These are phyloP conservation scores for Zychaea mexicana DNA, from an alignment of 371 early-diverging fungal genomes.

Conservation along the genomic window DNA sequence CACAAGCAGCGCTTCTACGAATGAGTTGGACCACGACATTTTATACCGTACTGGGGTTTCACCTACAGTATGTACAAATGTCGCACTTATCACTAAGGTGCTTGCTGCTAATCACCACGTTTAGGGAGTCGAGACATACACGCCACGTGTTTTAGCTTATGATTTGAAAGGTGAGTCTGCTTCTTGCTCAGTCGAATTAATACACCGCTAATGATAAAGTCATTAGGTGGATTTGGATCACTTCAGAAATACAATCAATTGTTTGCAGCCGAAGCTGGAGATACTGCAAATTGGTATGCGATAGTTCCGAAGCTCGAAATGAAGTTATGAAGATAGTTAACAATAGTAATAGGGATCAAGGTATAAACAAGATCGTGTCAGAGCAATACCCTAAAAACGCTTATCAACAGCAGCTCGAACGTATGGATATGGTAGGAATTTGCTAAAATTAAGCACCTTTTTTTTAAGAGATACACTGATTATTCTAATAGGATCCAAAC, in stretches of 20 bases:
- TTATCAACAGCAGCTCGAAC: conserved; percentile 59
- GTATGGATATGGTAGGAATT: conserved; percentile 31
- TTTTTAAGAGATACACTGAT: too few relatives aligned
- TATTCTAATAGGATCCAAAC: conserved; percentile 8
- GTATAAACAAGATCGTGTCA: conserved; percentile 37
- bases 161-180: conserved; percentile 66
- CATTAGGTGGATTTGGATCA: conserved; percentile 71
- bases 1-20: conserved; percentile 14
- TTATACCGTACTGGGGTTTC: conserved; percentile 56
- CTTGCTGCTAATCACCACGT: not conserved
- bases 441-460: not conserved
- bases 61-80: conserved; percentile 37
- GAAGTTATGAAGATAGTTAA: too few relatives aligned
- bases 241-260: conserved; percentile 67
- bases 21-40: conserved; percentile 57
- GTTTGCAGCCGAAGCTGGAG: conserved; percentile 40
- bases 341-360: conserved; percentile 60
- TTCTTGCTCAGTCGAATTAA: not conserved
- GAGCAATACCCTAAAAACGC: conserved; percentile 46
- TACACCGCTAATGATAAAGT: not conserved
- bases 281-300: conserved; percentile 36
- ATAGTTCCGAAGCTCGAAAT: too few relatives aligned
- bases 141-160: conserved; percentile 77
- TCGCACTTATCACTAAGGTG: too few relatives aligned
- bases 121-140: conserved; percentile 71